Base-by-base conservation (phyloP, 306 rosid genomes). In the Cajanus cajan region DNA sequence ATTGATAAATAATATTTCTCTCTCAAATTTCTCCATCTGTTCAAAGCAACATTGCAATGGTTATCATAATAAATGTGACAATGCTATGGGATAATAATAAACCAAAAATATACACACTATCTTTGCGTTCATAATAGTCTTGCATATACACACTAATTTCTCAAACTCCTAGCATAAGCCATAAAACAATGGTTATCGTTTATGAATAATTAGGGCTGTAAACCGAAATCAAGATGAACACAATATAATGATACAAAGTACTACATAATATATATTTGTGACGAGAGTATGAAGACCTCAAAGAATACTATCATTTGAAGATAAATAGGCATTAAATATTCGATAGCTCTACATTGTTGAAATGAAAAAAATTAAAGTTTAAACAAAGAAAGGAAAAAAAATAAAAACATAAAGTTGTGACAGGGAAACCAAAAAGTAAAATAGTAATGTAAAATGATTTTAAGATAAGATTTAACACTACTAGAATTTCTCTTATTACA, bases 11-110 rank as follows among this genome's bases (percentile, higher is more conserved):
- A n/a, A n/a, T n/a, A 87, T 80, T 75, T 96, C 98, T 83, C 51
- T 89, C 87, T 96, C 99, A 86, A 87, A 93, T 89, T 90, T 96
- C 85, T 93, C 97, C 93, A 96, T 93, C 99, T 96, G 88, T 70
- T 55, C 63, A 82, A 81, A 67, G 58, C 57, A 78, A 50, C 67
- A 78, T 10, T 37, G 4, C 19, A 79, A 45, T 57, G 71, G 64
- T 58, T 36, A 22, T 34, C 39, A 61, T 19, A n/a, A 70, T 36
- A 69, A 59, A 68, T 7, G 76, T 0, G 51, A 65, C 44, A 25
- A 66, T 22, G 25, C 24, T 45, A 64, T 36, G 24, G 41, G 62
- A 22, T 18, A 24, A n/a, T n/a, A n/a, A 61, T 14, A 34, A 8
- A 63, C 24, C 47, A 65, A 36, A 3, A 19, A 58, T 13, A 45